Percentiles rank a stretch among this genome's conserved stretches.
These are phyloP conservation scores for Suillus subalutaceus DNA, from an alignment of 768 basidiomycete species.

Conservation along the genomic window DNA sequence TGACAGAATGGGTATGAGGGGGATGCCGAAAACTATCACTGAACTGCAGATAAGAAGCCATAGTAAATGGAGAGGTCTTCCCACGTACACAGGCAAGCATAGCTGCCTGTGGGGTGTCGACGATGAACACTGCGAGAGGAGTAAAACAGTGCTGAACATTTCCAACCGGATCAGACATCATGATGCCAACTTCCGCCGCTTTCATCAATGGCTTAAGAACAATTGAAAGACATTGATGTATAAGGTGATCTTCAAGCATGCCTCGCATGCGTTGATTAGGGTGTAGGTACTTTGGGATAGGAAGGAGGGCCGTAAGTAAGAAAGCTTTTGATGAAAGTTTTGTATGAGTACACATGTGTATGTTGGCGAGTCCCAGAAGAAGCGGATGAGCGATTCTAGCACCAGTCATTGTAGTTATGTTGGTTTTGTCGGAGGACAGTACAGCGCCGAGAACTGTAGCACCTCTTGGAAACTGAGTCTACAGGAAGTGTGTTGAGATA, in stretches of 20 bases:
- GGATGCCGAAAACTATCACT: constrained; percentile 32
- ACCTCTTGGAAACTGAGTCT: constrained; percentile 21
- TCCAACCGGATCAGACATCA: constrained; percentile 27
- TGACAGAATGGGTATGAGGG: constrained; percentile 30
- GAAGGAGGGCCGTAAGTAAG: constrained; percentile 28
- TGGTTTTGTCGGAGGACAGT: constrained; percentile 38
- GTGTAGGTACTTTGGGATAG: constrained; percentile 30
- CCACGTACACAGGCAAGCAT: constrained; percentile 15
- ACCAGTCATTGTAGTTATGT: constrained; percentile 34
- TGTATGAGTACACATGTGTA: constrained; percentile 27
- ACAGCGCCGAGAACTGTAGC: constrained; percentile 28
- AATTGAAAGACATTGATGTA: constrained; percentile 25
- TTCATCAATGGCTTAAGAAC: constrained; percentile 19
- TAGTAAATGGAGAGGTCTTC: constrained; percentile 34
- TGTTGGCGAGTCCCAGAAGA: constrained; percentile 35
- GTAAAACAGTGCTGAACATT: constrained; percentile 14
- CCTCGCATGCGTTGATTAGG: constrained; percentile 21
- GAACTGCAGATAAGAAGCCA: constrained; percentile 33
- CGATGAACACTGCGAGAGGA: constrained; percentile 31
- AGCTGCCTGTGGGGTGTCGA: neutral
- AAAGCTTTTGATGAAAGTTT: constrained; percentile 32
- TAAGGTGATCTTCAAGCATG: constrained; percentile 27
- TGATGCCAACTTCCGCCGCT: constrained; percentile 19
- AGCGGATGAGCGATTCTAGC: constrained; percentile 32
- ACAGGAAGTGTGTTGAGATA: neutral